Conservation (phyloP, 352 stramenopile genomes). For the Detonula confervacea region DNA sequence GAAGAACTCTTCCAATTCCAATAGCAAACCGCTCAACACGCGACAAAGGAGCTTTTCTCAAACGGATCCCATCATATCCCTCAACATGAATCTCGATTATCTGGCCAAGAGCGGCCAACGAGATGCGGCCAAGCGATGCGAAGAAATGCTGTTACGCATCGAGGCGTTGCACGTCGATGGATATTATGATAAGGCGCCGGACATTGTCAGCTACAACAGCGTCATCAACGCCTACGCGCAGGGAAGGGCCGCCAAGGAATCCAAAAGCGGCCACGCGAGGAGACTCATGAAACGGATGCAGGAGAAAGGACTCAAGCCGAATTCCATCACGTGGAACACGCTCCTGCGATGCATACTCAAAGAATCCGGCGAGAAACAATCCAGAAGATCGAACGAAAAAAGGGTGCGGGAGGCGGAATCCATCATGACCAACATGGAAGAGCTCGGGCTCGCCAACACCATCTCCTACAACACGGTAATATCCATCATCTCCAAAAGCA, state of each 20-base stretch:
- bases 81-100: conserved; percentile 80
- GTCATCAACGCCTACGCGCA: conserved; percentile 77
- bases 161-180: conserved; percentile 68
- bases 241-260: conserved; percentile 14
- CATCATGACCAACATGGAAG: conserved; percentile 40
- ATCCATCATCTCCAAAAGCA: conserved; percentile 45
- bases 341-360: conserved; percentile 40
- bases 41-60: conserved; percentile 48
- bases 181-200: conserved; percentile 74
- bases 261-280: conserved; percentile 24
- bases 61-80: conserved; percentile 63
- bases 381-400: not conserved
- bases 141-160: conserved; percentile 74
- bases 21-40: conserved; percentile 23
- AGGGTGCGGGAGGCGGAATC: conserved; percentile 37
- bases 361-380: conserved; percentile 26
- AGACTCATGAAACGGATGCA: conserved; percentile 42
- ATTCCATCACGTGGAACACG: conserved; percentile 51
- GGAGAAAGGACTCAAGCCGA: conserved; percentile 37
- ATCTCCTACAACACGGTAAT: conserved; percentile 57
- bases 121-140: conserved; percentile 48
- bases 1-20: not conserved
- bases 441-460: conserved; percentile 28
- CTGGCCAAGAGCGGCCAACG: conserved; percentile 57
- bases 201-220: conserved; percentile 75